These are phyloP conservation scores for Pseudopyrenochaeta lycopersici DNA, from an alignment of 2,329 filamentous ascomycete species.

Conservation along the genomic window DNA sequence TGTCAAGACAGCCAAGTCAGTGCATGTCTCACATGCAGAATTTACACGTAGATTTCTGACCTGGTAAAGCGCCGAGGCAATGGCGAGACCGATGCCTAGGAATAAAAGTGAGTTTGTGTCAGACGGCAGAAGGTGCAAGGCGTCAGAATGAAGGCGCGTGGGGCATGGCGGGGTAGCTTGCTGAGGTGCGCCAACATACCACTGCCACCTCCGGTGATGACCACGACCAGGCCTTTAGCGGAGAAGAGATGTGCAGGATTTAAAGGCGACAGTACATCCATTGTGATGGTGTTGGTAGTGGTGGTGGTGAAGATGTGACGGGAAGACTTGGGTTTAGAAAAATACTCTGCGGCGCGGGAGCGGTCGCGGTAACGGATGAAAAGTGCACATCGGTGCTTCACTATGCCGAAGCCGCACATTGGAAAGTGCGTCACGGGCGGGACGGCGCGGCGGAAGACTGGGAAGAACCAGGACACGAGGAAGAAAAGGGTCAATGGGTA, in stretches of 20 bases:
- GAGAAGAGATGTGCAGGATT: slow-evolving; percentile 50
- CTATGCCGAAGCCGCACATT: slow-evolving; percentile 8
- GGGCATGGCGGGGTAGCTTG: slow-evolving; percentile 41
- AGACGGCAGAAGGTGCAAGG: background rate
- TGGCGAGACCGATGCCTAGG: slow-evolving; percentile 50
- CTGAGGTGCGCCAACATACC: slow-evolving; percentile 38
- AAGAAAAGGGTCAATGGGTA: background rate
- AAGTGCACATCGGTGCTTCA: slow-evolving; percentile 14
- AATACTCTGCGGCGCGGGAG: no score
- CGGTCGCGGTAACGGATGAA: background rate
- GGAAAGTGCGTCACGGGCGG: slow-evolving; percentile 21
- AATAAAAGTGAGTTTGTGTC: slow-evolving; percentile 10
- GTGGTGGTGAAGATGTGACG: slow-evolving; percentile 1
- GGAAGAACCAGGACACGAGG: no score
- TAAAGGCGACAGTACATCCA: slow-evolving; percentile 47
- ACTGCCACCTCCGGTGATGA: slow-evolving; percentile 54
- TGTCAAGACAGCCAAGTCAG: slow-evolving; percentile 5
- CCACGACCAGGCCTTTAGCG: slow-evolving; percentile 50
- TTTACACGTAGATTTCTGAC: no score
- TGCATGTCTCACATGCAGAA: no score
- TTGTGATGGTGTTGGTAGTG: no score
- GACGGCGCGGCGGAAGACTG: slow-evolving; percentile 5
- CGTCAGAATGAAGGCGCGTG: slow-evolving; percentile 11
- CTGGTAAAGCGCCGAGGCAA: slow-evolving; percentile 52
- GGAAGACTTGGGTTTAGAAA: no score